Evolutionary conservation across 768 basidiomycete genomes (phyloP), one percentile per base, ranked within the genome.

Genomic region (Lanmaoa pseudosensibilis): DNA sequence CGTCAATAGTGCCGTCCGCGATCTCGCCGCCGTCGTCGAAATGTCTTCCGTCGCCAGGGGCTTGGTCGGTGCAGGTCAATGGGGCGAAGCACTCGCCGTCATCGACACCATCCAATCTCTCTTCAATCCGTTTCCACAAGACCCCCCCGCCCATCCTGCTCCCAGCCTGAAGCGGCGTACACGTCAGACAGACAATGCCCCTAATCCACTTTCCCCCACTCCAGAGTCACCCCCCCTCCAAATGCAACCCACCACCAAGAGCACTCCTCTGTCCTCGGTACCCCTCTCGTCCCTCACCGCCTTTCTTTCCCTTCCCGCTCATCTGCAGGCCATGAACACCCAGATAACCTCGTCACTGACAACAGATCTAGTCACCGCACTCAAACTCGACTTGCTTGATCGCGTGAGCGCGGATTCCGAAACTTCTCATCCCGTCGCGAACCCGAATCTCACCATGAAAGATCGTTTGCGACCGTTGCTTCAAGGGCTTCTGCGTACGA

Each of bases 21-120:
- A 85, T 50, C 77, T 95, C 10, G 78, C 78, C 10, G 83, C 84
- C 16, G 84, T 94, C 27, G 82, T 87, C 48, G 92, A 97, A 65
- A 87, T 91, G 80, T 78, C 86, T 0, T 81, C 81, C 4, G 80
- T 92, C 40, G 85, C 88, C 30, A 83, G 80, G 54, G 78, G 82
- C 25, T 71, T 97, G 50, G 92, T 94, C n/a, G 80, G 78, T 46
- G 86, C 86, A 19, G 93, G 91, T 1, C 91, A 97, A 61, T 98
- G 92, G 90, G 83, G 84, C 15, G 89, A 91, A 53, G 94, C 94
- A 8, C 73, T 98, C 54, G 81, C 80, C 46, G 78, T 94, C 18
- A 81, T 92, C 37, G 85, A 91, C 46, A 80, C 84, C 48, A 69
- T 94, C 58, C 80, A 87, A 52, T 73, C 71, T 46, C 71, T 90